Evolutionary conservation across 164 flowering plant species (phyloP), one percentile per base, ranked within the genome.

Genomic region (Nymphaea thermarum): DNA sequence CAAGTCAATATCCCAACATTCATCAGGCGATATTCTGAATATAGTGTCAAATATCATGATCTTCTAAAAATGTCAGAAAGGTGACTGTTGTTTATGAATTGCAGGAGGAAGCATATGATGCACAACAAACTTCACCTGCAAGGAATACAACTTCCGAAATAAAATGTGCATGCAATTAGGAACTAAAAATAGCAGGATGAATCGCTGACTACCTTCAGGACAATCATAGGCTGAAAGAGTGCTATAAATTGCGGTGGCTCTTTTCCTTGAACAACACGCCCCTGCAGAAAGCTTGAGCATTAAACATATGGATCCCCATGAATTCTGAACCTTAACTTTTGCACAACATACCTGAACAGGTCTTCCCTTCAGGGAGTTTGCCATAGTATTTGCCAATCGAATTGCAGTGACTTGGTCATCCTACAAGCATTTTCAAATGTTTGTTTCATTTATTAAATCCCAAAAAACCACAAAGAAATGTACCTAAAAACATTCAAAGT

Each of bases 161-260:
- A 51, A 8, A 51, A 51, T 51, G 15, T 15, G 12, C 3, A 51
- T 51, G 57, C 8, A 51, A 51, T 51, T 51, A 15, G 57, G 14
- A 51, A 51, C 14, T 15, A 51, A 51, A 51, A 8, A 25, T 25
- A 25, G 57, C 7, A 51, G 57, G 12, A 51, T 51, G 57, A 51
- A 10, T 8, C 57, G 12, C n/a, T 62, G 12, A 60, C 42, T 84
- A 92, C 99, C 99, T 92, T 95, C 25, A 95, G 82, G 63, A 90
- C 76, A 67, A 93, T 87, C 97, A 92, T 87, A 62, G 96, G 98
- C 76, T 95, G 88, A 79, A 93, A 95, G 74, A 95, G 78, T 14
- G 99, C 93, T 75, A 95, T 71, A 67, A 95, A 95, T 67, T 95
- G 99, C 62, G 98, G 95, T 60, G 99, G 94, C 74, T 95, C 98